These are phyloP conservation scores for Arthroderma uncinatum DNA, from an alignment of 2,329 filamentous ascomycete genomes.

Conservation along the genomic window DNA sequence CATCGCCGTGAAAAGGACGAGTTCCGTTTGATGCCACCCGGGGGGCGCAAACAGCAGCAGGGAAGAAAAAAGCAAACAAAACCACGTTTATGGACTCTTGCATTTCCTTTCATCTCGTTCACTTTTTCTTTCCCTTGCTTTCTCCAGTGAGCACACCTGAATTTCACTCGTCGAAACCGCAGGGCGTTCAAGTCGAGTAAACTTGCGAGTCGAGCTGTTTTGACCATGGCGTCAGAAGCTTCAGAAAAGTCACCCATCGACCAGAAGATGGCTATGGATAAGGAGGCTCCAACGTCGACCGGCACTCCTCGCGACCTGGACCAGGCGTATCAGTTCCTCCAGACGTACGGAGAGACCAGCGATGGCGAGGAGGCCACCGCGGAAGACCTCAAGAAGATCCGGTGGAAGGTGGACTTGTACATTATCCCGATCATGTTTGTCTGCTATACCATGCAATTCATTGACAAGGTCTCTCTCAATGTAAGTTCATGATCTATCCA, in stretches of 20 bases:
- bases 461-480: constrained; percentile 45
- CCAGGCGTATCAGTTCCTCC: constrained; percentile 7
- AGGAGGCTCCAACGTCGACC: neutral
- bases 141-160: neutral
- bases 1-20: neutral
- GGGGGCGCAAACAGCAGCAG: neutral
- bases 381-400: constrained; percentile 18
- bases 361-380: neutral
- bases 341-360: neutral
- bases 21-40: neutral
- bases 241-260: neutral
- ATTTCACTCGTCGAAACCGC: too few relatives aligned
- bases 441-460: constrained; percentile 50
- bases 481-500: constrained; percentile 44
- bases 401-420: constrained; percentile 30
- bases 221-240: neutral
- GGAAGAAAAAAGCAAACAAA: neutral
- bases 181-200: too few relatives aligned
- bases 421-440: constrained; percentile 43
- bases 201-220: neutral
- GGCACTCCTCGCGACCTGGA: neutral
- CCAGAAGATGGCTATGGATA: neutral
- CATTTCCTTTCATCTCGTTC: neutral
- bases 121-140: neutral
- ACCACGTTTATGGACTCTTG: neutral